Base-by-base conservation (phyloP, 768 basidiomycete genomes). In the Tricholoma matsutake region DNA sequence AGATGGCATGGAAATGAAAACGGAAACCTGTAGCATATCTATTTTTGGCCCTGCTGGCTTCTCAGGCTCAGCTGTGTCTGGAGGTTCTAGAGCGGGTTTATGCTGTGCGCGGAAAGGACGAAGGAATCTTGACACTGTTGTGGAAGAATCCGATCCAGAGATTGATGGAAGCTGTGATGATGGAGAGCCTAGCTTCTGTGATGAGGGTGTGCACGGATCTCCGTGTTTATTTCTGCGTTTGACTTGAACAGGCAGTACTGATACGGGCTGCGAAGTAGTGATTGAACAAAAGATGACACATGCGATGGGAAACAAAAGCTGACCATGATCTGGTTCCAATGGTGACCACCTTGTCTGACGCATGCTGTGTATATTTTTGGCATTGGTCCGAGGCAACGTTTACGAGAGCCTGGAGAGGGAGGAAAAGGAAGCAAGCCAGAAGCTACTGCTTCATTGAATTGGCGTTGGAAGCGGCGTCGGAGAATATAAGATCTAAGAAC, bases 401-500 rank as follows among this genome's bases (percentile, higher is more conserved):
- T 74, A 18, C 74, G 75, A 16, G 74, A 75, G 10, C 80, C 77
- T 54, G 71, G 76, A 1, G 75, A 65, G 58, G 71, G 69, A 3
- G 80, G 76, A 0, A 82, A 72, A 18, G 81, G 69, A 16, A 85
- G 69, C 34, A 79, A 67, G 41, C 86, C 86, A 0, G 79, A 76
- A 1, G 81, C 79, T 43, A 86, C 69, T 0, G 85, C 85, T 14
- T 81, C 81, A 52, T 84, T 79, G 54, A 87, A 65, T 18, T 78
- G 79, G 8, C 77, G 79, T 61, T 76, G 83, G 70, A 83, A 84
- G 20, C 85, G 82, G 14, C 86, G 75, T 18, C 88, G 83, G 16
- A 86, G 66, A 60, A 88, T 65, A 64, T 83, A 83, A 1, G 88
- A 86, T 47, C 89, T 82, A 52, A 86, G 73, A 57, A 89, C 79